Conservation (phyloP, 345 rosid species). For the Hypericum perforatum region DNA sequence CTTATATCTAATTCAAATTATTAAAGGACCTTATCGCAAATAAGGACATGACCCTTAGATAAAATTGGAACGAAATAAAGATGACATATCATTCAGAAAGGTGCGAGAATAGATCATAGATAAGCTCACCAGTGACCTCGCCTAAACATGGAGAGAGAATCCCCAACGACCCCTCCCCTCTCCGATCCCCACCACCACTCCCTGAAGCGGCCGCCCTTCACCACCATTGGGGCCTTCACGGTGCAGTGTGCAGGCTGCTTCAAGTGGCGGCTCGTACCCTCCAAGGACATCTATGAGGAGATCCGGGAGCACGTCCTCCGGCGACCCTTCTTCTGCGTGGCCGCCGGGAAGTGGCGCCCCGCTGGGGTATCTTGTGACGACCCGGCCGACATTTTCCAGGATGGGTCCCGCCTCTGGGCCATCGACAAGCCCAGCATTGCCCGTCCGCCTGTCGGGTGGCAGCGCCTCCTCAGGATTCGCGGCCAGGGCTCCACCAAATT, state of each 20-base stretch:
- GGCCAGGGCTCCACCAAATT: constrained; percentile 82
- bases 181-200: no score
- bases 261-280: constrained; percentile 88
- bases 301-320: constrained; percentile 72
- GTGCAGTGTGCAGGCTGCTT: constrained; percentile 84
- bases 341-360: constrained; percentile 73
- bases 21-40: no score
- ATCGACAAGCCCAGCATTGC: constrained; percentile 87
- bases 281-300: constrained; percentile 82
- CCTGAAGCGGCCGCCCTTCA: no score
- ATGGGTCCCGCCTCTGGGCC: constrained; percentile 88
- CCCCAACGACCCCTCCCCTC: no score
- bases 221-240: constrained; percentile 54
- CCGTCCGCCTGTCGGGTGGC: constrained; percentile 89
- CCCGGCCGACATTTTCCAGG: constrained; percentile 80
- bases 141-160: no score
- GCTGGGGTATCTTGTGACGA: constrained; percentile 53
- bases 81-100: no score
- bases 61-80: no score
- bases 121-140: no score
- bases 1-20: no score
- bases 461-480: constrained; percentile 62
- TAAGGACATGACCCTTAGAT: no score
- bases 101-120: no score
- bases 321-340: constrained; percentile 58